These are phyloP conservation scores for Sergeia podlipaevii DNA, from an alignment of 208 protist species.

Conservation along the genomic window DNA sequence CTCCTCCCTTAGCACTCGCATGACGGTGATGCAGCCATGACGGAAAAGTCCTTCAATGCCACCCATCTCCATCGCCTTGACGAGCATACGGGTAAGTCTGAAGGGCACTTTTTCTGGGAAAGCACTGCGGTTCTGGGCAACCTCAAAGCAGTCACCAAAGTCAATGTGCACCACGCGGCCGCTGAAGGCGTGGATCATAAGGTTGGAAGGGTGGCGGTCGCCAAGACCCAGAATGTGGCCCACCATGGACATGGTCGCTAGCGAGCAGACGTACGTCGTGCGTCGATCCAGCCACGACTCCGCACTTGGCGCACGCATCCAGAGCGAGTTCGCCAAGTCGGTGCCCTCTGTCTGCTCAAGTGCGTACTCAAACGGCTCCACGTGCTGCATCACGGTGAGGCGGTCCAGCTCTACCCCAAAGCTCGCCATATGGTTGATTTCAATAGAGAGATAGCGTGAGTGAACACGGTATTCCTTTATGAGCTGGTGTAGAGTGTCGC, in stretches of 20 bases:
- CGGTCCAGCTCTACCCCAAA: slow-evolving; percentile 93
- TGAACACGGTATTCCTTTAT: slow-evolving; percentile 83
- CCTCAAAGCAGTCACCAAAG: slow-evolving; percentile 99
- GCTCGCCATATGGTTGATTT: slow-evolving; percentile 89
- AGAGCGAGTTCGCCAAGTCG: slow-evolving; percentile 96
- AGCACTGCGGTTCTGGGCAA: slow-evolving; percentile 96
- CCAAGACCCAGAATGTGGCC: slow-evolving; percentile 98
- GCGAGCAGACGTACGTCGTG: slow-evolving; percentile 98
- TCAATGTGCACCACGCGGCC: slow-evolving; percentile 99
- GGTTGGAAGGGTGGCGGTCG: slow-evolving; percentile 99
- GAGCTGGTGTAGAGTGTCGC: slow-evolving; percentile 93
- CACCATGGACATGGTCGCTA: slow-evolving; percentile 99
- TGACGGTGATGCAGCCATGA: slow-evolving; percentile 97
- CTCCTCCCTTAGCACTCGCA: slow-evolving; percentile 97
- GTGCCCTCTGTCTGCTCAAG: slow-evolving; percentile 95
- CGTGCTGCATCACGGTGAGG: slow-evolving; percentile 97
- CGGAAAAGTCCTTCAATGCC: slow-evolving; percentile 99
- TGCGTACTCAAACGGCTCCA: slow-evolving; percentile 98
- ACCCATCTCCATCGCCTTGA: slow-evolving; percentile 99
- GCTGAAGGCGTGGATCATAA: slow-evolving; percentile 99
- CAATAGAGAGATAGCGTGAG: slow-evolving; percentile 88
- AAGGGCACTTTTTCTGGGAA: slow-evolving; percentile 99
- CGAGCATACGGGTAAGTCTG: slow-evolving; percentile 99
- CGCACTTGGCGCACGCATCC: slow-evolving; percentile 95
- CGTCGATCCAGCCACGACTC: slow-evolving; percentile 98